These are phyloP conservation scores for Coccomyxa sp. DNA, from an alignment of 139 green algal genomes.

Conservation along the genomic window DNA sequence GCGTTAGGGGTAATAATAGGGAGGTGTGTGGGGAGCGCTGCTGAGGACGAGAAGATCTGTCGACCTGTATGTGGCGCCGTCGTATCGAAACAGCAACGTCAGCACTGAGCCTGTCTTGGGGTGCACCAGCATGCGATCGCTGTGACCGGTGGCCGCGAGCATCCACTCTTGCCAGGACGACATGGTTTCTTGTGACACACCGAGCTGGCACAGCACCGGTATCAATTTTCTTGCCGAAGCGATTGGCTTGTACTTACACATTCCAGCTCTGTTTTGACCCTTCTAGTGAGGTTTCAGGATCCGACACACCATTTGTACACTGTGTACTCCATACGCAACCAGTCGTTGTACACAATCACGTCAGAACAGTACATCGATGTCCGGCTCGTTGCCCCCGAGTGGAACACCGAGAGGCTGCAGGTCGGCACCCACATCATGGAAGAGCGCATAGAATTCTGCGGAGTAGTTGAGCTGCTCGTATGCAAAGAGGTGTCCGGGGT, in stretches of 20 bases:
- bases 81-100: background rate
- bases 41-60: background rate
- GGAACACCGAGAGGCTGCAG: no score
- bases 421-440: no score
- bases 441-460: no score
- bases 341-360: no score
- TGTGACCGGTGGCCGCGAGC: background rate
- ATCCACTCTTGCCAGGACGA: background rate
- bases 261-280: background rate
- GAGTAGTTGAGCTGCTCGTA: no score
- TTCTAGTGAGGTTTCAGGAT: background rate
- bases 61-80: background rate
- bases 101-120: background rate
- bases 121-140: slow-evolving; percentile 1
- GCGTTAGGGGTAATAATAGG: background rate
- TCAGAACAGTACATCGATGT: no score
- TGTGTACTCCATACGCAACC: no score
- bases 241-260: background rate
- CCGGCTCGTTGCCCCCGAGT: no score
- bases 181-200: background rate
- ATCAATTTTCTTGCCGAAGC: background rate
- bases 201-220: background rate
- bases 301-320: no score
- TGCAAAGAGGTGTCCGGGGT: no score
- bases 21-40: background rate